Base-by-base conservation (phyloP, 768 basidiomycete species). In the Tylopilus balloui region DNA sequence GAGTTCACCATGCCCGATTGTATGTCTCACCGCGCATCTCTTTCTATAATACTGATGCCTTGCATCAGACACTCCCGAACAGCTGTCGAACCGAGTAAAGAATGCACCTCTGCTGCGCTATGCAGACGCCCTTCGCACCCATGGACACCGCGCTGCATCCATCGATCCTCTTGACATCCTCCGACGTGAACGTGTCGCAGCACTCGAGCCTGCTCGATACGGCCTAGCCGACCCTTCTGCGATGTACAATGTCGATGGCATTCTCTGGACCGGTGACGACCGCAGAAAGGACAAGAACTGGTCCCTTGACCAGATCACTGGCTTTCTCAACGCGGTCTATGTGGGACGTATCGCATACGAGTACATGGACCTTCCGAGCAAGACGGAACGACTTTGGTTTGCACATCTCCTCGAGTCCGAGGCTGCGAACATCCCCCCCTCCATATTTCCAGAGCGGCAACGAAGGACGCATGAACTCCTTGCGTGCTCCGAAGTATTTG, bases 91-190 rank as follows among this genome's bases (percentile, higher is more conserved):
- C 66, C 78, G 92, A 9, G 74, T 74, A 13, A 62, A 64, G 3
- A 92, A 94, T 57, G 90, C 91, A 0, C 73, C 88, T 3, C 72
- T 96, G 15, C 71, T 94, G 37, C 86, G 93, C 28, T 94, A 92
- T 62, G 88, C 92, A 11, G 93, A 95, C 63, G 85, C 87, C 2
- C 77, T 95, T 57, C 79, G 92, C n/a, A 83, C 76, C 0, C 88
- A 92, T 55, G 88, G 86, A 0, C 91, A 92, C 60, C 80, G 89
- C 25, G 89, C 90, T 3, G 90, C 91, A 0, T 75, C 78, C 36
- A 87, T 95, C 35, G 92, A 96, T 62, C 92, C 93, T 0, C 71
- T 95, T 29, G 91, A 92, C 66, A 69, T 95, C 44, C 84, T 95
- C 25, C 84, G 88, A 46, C 81, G 92, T 14, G 90, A 92, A 58